Base-by-base conservation (phyloP, 495 filamentous ascomycete genomes). In the Geoglossum glabrum region DNA sequence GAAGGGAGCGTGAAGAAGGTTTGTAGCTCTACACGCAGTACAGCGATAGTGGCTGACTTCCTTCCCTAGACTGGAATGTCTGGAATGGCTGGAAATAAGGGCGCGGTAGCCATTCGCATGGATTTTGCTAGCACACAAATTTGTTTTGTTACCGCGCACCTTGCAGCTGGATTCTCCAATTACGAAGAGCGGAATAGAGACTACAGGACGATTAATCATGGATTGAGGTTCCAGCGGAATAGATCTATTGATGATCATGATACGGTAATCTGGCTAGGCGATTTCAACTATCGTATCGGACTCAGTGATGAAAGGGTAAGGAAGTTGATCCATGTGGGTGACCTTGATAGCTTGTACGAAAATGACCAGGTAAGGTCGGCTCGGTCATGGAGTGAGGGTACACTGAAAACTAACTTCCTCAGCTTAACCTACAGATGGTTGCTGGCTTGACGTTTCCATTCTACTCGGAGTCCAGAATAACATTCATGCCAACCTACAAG, bases 211-310 rank as follows among this genome's bases (percentile, higher is more conserved):
- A 97, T 97, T 60, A 81, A 82, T 64, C 75, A 83, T 59, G 92
- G 92, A 26, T 70, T 99, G 23, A 77, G 86, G 57, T 99, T 98
- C 64, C 90, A 94, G 64, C 78, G 86, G 58, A 95, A 93, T 64
- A 74, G 89, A 57, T 76, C 80, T 26, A 96, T 99, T 60, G 84
- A 90, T 58, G 83, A 95, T 66, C 92, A 99, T 65, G 86, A 96
- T 66, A 82, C 80, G 26, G 81, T 97, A n/a, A 85, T 99, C 59
- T 99, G 93, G 93, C 75, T 95, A 47, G 92, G 92, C 8, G 92
- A 99, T 68, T 99, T 99, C 72, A 99, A 99, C 64, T 99, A 99
- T 70, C 82, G 92, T 28, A 94, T 99, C 63, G 93, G 89, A 2
- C 73, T 96, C 56, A 76, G 75, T 23, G 80, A 88, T 62, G 88